Percentiles rank a stretch among this genome's conserved stretches.
Conservation (phyloP, 2,329 filamentous ascomycete species). For the Phoma sp. region DNA sequence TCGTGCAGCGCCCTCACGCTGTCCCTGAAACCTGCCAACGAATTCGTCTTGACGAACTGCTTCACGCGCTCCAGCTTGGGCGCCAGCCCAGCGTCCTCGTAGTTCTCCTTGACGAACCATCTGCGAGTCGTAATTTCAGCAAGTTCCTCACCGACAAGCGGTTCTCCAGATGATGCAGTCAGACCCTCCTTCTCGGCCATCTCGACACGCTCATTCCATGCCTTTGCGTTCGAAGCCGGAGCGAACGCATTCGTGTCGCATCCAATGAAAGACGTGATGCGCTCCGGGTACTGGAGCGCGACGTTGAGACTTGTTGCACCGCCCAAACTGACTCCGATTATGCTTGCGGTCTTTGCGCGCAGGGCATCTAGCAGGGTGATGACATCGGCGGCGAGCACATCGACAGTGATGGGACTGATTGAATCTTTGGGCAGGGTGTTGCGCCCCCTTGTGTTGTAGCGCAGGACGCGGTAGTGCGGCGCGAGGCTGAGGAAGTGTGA, state of each 20-base stretch:
- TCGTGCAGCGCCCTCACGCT: slow-evolving; percentile 73
- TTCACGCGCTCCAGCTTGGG: slow-evolving; percentile 64
- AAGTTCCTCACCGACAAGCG: slow-evolving; percentile 67
- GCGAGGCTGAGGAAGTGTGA: slow-evolving; percentile 61
- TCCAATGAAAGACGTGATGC: slow-evolving; percentile 67
- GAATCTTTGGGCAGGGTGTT: slow-evolving; percentile 52
- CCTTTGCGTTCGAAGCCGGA: slow-evolving; percentile 74
- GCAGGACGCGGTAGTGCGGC: slow-evolving; percentile 73
- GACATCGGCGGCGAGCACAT: slow-evolving; percentile 72
- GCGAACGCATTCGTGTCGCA: slow-evolving; percentile 81
- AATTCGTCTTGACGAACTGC: slow-evolving; percentile 72
- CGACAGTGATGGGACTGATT: slow-evolving; percentile 59
- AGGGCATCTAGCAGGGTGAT: slow-evolving; percentile 70
- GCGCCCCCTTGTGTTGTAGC: slow-evolving; percentile 79
- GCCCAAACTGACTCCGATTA: slow-evolving; percentile 81
- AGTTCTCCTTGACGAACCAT: slow-evolving; percentile 72
- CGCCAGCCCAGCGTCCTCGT: slow-evolving; percentile 59
- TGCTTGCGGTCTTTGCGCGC: slow-evolving; percentile 67
- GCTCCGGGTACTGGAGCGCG: slow-evolving; percentile 68
- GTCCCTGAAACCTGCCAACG: slow-evolving; percentile 71
- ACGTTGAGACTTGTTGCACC: slow-evolving; percentile 79
- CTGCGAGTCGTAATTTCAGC: slow-evolving; percentile 73
- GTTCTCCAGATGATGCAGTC: slow-evolving; percentile 48
- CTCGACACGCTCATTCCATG: slow-evolving; percentile 78
- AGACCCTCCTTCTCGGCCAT: slow-evolving; percentile 65